Percentiles rank a stretch among this genome's conserved stretches.
phyloP scores from a whole-genome alignment of 2,329 filamentous ascomycete species.

The Pseudogymnoascus sp. region DNA sequence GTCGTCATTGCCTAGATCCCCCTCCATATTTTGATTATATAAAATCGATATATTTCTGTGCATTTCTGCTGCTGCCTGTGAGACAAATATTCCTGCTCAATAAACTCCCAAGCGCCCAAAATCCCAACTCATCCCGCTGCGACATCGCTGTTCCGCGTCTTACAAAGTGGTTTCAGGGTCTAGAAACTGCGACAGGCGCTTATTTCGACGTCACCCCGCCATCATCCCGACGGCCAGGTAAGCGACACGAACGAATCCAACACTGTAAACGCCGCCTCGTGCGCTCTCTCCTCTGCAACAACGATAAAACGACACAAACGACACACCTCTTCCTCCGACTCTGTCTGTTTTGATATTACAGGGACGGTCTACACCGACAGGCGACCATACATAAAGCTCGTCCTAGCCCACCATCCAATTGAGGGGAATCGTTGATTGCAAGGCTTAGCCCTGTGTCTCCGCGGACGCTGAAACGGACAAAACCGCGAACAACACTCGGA shows the following conservation, averaged over 20 bases:
- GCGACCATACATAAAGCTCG: neutral
- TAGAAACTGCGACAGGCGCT: constrained; percentile 5
- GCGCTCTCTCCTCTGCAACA: neutral
- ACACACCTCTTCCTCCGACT: neutral
- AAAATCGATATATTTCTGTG: neutral
- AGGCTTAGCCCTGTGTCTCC: neutral
- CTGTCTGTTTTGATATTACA: neutral
- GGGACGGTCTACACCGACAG: neutral
- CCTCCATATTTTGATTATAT: neutral
- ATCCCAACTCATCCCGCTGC: neutral
- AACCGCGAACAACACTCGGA: neutral
- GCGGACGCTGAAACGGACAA: neutral
- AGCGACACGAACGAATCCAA: constrained; percentile 3
- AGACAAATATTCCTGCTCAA: neutral
- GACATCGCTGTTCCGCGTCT: neutral
- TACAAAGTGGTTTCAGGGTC: constrained; percentile 4
- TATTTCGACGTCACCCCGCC: constrained; percentile 9
- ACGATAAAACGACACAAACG: neutral
- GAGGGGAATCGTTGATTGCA: neutral
- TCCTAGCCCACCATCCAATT: neutral
- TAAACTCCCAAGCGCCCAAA: neutral
- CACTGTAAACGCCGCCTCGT: neutral
- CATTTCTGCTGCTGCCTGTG: neutral
- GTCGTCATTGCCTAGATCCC: constrained; percentile 4
- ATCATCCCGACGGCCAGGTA: neutral